phyloP scores from a whole-genome alignment of 148 eudicot genomes.

The Nyssa sinensis region DNA sequence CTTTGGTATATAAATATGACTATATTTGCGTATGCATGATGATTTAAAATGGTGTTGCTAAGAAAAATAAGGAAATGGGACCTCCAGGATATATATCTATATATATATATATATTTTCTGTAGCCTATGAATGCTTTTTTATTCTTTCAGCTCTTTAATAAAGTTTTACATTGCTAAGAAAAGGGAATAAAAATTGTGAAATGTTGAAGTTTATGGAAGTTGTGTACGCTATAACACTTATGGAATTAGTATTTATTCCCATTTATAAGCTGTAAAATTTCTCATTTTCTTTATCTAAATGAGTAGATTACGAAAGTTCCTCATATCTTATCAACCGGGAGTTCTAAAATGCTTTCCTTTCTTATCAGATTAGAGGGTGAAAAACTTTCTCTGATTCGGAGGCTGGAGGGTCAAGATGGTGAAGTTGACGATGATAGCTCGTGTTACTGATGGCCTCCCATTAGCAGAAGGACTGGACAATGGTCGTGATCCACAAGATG shows the following conservation, averaged over 20 bases:
- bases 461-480: constrained; percentile 60
- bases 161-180: neutral
- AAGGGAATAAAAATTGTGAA: neutral
- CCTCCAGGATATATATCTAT: too few relatives aligned
- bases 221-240: neutral
- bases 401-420: constrained; percentile 36
- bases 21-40: neutral
- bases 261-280: neutral
- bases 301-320: neutral
- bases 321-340: neutral
- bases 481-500: constrained; percentile 53
- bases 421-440: constrained; percentile 62
- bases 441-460: constrained; percentile 61
- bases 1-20: neutral
- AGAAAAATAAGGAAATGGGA: neutral
- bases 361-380: neutral
- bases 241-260: neutral
- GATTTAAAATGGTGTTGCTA: neutral
- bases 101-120: too few relatives aligned
- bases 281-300: neutral
- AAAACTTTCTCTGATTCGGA: neutral
- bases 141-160: neutral
- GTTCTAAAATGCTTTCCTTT: neutral
- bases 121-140: neutral
- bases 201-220: neutral